Percentiles rank a stretch among this genome's conserved stretches.
These are phyloP conservation scores for Lithocarpus polystachyus DNA, from an alignment of 306 rosid genomes.

Conservation along the genomic window DNA sequence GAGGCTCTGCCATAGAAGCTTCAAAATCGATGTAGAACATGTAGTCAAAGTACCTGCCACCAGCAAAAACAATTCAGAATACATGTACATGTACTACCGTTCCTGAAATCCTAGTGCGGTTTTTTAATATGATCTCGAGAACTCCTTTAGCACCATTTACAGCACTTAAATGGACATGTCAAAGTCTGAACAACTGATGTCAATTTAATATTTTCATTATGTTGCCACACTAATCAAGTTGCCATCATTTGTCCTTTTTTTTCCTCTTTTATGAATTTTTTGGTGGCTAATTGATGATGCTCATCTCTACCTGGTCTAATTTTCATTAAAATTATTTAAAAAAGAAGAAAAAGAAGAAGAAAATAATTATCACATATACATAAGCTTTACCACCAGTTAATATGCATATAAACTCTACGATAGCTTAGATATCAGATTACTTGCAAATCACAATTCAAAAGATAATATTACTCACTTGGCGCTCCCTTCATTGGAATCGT, in stretches of 20 bases:
- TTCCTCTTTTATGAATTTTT: not conserved
- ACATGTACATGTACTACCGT: not conserved
- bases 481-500: constrained; percentile 72
- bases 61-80: not conserved
- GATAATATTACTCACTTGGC: constrained; percentile 58
- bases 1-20: constrained; percentile 89
- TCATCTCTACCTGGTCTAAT: constrained; percentile 2
- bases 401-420: constrained; percentile 5
- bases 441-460: constrained; percentile 13
- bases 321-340: constrained; percentile 12
- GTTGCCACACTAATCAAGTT: not conserved
- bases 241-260: not conserved
- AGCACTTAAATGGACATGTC: too few species aligned
- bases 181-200: too few species aligned
- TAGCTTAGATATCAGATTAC: constrained; percentile 8
- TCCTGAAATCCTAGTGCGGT: constrained; percentile 1
- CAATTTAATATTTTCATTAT: too few species aligned
- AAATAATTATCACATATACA: not conserved
- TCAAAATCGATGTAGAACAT: constrained; percentile 84
- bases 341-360: not conserved
- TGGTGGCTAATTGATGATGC: not conserved
- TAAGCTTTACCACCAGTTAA: constrained; percentile 10
- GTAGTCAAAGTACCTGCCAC: constrained; percentile 79
- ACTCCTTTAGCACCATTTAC: not conserved
- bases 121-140: not conserved